Evolutionary conservation across 2,329 filamentous ascomycete genomes (phyloP), one percentile per base, ranked within the genome.

Genomic region (Venturia pyrina): DNA sequence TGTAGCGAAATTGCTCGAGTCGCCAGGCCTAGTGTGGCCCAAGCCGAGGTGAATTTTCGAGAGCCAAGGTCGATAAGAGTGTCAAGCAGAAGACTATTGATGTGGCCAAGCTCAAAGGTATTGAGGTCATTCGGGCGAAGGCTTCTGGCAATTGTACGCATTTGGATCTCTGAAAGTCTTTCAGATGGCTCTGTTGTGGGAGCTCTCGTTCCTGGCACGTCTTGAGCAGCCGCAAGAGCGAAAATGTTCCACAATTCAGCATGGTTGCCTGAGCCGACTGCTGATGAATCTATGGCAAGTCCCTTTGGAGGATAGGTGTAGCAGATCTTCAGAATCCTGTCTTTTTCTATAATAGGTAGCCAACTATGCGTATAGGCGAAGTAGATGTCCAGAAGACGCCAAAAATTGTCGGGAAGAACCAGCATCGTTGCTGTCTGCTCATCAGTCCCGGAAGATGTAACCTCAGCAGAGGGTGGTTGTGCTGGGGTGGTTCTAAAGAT

Each of bases 351-450:
- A 34, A 93, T 86, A 0, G 89, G 89, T 34, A 93, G 81, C 89
- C 89, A 93, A 64, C 83, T 86, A 72, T 92, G 88, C 0, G 87
- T 90, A 70, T 90, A 90, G 1, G 88, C 84, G 67, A 90, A 89
- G 72, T 91, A 92, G 5, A 89, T 81, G 69, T 91, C 87, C 48
- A 92, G 77, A 4, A 92, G 79, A 2, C 82, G 79, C 78, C 80
- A 86, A 72, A 81, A 84, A 70, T 84, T 82, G 19, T 74, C 71
- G 19, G 82, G 86, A 0, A 89, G 76, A 50, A 73, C 71, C 46
- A 76, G 70, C 53, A 59, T 62, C 57, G 64, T 53, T 43, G 13
- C 32, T 37, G 28, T 19, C 3, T 21, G 41, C 17, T 21, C 10
- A 28, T 40, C 21, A 21, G 17, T n/a, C 13, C 28, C 34, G 21